Evolutionary conservation across 352 stramenopile species (phyloP).

Genomic region (Pythium sp.): DNA sequence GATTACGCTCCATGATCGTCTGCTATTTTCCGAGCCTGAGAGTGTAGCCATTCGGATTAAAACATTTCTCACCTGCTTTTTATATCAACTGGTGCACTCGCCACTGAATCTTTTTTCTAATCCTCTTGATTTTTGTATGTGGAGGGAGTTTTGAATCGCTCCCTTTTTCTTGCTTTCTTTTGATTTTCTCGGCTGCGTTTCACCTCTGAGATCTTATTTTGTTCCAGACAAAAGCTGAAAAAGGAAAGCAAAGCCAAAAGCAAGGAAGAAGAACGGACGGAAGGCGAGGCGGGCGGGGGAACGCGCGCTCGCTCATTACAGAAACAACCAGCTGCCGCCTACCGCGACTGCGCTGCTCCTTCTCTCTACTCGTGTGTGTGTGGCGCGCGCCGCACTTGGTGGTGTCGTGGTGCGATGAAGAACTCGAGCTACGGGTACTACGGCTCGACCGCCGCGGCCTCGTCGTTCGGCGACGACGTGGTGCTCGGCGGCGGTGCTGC

Average conservation of each 20-base stretch:
- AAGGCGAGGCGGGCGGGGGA: neutral
- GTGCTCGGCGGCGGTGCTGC: neutral
- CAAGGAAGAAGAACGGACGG: neutral
- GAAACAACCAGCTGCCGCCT: conserved; percentile 15
- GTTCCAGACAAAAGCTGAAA: neutral
- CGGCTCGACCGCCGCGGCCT: conserved; percentile 17
- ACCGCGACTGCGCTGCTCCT: neutral
- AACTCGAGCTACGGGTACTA: conserved; percentile 21
- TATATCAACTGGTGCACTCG: neutral
- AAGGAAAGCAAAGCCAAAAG: neutral
- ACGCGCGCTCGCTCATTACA: neutral
- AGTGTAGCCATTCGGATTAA: neutral
- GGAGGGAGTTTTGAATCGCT: neutral
- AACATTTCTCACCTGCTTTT: neutral
- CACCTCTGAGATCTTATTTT: conserved; percentile 3
- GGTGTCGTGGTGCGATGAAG: conserved; percentile 8
- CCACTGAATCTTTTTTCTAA: neutral
- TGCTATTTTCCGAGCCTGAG: neutral
- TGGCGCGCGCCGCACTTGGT: neutral
- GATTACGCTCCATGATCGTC: neutral
- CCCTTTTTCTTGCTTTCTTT: neutral
- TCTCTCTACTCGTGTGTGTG: neutral
- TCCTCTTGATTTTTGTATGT: conserved; percentile 6
- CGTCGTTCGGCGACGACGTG: conserved; percentile 18
- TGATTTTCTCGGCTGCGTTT: conserved; percentile 1